Conservation (phyloP, 495 filamentous ascomycete genomes). For the Hypoxylon lienhwacheense region DNA sequence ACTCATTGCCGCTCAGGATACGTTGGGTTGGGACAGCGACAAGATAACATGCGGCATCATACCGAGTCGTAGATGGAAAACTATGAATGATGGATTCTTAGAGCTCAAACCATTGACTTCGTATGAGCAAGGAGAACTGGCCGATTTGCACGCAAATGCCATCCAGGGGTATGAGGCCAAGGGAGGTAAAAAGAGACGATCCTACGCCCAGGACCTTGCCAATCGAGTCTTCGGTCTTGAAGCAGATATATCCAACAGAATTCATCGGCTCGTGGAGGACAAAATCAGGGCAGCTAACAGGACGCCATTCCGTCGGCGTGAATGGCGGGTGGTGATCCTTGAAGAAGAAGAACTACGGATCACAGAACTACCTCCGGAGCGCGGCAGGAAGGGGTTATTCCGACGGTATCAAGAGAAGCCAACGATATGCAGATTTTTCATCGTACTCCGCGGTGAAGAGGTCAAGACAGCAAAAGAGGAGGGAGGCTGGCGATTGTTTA, state of each 20-base stretch:
- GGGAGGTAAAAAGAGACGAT: conserved; percentile 11
- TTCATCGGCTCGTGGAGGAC: conserved; percentile 24
- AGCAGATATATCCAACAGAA: conserved; percentile 5
- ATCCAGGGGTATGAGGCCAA: conserved; percentile 17
- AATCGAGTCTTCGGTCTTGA: conserved; percentile 25
- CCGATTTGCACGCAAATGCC: conserved; percentile 22
- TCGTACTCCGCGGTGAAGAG: conserved; percentile 31
- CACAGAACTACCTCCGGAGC: conserved; percentile 28
- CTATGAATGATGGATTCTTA: conserved; percentile 16
- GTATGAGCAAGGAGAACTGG: conserved; percentile 28
- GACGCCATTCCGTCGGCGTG: conserved; percentile 30
- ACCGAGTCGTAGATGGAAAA: conserved; percentile 14
- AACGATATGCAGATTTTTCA: conserved; percentile 5
- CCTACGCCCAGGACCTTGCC: conserved; percentile 34
- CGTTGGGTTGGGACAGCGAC: neutral
- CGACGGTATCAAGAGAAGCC: conserved; percentile 6
- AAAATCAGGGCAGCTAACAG: conserved; percentile 28
- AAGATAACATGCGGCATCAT: conserved; percentile 27
- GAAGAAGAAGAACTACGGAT: conserved; percentile 28
- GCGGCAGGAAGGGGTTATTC: conserved; percentile 25
- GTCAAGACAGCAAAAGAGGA: conserved; percentile 27
- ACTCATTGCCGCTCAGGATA: conserved; percentile 1
- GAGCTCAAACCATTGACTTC: conserved; percentile 3
- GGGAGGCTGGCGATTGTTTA: conserved; percentile 27
- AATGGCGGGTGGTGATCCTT: conserved; percentile 31